Evolutionary conservation across 78 protist genomes (phyloP).

Genomic region (Planoprotostelium fungivorum): DNA sequence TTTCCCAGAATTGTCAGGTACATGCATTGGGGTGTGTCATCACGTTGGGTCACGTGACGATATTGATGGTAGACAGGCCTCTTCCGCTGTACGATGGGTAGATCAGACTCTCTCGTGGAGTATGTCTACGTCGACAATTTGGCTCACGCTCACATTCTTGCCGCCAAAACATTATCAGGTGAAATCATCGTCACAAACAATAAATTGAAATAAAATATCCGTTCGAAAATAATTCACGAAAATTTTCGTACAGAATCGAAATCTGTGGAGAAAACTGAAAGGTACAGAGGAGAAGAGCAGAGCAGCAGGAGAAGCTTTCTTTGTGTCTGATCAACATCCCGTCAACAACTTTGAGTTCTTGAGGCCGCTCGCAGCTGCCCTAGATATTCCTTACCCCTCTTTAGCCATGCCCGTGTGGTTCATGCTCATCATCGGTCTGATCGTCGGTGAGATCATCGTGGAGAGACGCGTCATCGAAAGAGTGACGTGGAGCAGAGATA

Average conservation of each 20-base stretch:
- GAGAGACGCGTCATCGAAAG: not conserved
- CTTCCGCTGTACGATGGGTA: not conserved
- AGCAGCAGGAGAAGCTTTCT: slow-evolving; percentile 4
- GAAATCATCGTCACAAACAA: not conserved
- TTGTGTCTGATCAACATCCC: slow-evolving; percentile 8
- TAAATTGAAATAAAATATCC: too few relatives aligned
- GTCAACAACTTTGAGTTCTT: slow-evolving; percentile 11
- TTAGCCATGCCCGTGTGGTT: not conserved
- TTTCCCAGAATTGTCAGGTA: slow-evolving; percentile 12
- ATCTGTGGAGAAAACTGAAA: not conserved
- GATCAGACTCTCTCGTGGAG: not conserved
- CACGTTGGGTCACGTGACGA: not conserved
- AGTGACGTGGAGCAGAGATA: not conserved
- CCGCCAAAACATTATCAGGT: not conserved
- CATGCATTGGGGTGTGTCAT: not conserved
- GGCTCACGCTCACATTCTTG: slow-evolving; percentile 3
- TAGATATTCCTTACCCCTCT: not conserved
- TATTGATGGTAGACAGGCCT: not conserved
- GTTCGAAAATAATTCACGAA: too few relatives aligned
- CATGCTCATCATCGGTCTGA: not conserved
- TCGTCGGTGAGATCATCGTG: not conserved
- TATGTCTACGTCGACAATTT: slow-evolving; percentile 20
- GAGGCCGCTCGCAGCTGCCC: not conserved
- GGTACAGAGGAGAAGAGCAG: not conserved
- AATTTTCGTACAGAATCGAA: too few relatives aligned